phyloP scores from a whole-genome alignment of 2,329 filamentous ascomycete species.

The Curvularia spicifera region DNA sequence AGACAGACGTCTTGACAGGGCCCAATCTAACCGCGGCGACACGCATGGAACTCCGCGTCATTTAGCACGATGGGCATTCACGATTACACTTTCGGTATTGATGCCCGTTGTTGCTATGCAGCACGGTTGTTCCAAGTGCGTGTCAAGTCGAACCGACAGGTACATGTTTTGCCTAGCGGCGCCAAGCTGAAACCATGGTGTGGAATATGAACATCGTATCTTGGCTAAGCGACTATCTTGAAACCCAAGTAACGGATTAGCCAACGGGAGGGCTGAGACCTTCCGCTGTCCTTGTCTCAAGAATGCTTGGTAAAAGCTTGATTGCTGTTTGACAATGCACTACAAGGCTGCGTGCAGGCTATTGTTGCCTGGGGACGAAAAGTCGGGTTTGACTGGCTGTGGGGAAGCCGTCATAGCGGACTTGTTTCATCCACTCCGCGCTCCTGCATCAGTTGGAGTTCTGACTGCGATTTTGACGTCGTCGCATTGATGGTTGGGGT shows the following conservation, averaged over 20 bases:
- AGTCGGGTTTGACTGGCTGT: constrained; percentile 12
- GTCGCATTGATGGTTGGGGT: constrained; percentile 1
- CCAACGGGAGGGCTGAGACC: constrained; percentile 34
- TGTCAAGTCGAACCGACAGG: constrained; percentile 30
- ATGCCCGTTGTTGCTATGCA: constrained; percentile 3
- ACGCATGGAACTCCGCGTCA: constrained; percentile 4
- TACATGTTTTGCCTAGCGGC: constrained; percentile 31
- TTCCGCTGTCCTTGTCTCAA: constrained; percentile 23
- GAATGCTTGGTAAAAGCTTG: constrained; percentile 42
- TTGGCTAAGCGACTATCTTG: constrained; percentile 34
- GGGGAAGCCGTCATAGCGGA: neutral
- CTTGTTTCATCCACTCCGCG: constrained; percentile 16
- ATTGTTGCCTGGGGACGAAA: neutral
- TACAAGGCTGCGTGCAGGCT: neutral
- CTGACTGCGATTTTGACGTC: neutral
- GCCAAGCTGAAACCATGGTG: constrained; percentile 49
- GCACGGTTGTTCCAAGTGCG: constrained; percentile 32
- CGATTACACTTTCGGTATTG: constrained; percentile 12
- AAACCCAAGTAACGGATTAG: constrained; percentile 31
- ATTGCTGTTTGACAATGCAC: constrained; percentile 9
- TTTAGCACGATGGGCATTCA: neutral
- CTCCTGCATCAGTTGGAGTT: constrained; percentile 7
- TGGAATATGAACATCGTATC: constrained; percentile 31
- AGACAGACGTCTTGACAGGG: neutral
- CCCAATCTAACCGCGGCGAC: neutral